Evolutionary conservation across 805 yeast species (phyloP).

Genomic region (Suhomyces sp.): DNA sequence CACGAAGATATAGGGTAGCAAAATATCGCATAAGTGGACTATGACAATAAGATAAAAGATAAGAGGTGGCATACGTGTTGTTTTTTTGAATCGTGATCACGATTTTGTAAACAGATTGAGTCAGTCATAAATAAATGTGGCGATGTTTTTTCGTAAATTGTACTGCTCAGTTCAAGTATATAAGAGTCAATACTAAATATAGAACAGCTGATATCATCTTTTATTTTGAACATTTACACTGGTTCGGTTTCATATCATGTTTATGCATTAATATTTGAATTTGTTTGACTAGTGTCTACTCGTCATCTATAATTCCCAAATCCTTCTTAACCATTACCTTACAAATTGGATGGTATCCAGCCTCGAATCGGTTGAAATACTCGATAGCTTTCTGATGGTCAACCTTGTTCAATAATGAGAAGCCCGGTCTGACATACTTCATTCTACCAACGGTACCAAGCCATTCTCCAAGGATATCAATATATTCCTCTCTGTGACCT

Average conservation of each 20-base stretch:
- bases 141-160: too few relatives aligned
- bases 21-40: background rate
- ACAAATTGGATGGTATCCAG: slow-evolving; percentile 35
- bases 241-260: background rate
- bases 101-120: too few relatives aligned
- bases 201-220: too few relatives aligned
- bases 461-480: slow-evolving; percentile 58
- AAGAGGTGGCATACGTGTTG: too few relatives aligned
- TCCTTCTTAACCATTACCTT: slow-evolving; percentile 76
- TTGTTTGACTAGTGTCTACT: background rate
- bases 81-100: too few relatives aligned
- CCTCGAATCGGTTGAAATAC: slow-evolving; percentile 21
- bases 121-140: too few relatives aligned
- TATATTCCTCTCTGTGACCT: slow-evolving; percentile 47
- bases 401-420: slow-evolving; percentile 21
- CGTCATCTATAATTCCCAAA: slow-evolving; percentile 37
- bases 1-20: background rate
- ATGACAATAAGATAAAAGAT: too few relatives aligned
- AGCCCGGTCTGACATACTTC: slow-evolving; percentile 39
- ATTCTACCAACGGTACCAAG: slow-evolving; percentile 37
- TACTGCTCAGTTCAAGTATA: background rate
- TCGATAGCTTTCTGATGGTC: slow-evolving; percentile 28
- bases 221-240: background rate
- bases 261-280: background rate
- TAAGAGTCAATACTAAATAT: too few relatives aligned